phyloP scores from a whole-genome alignment of 805 yeast genomes.

The Metschnikowia gruessii region DNA sequence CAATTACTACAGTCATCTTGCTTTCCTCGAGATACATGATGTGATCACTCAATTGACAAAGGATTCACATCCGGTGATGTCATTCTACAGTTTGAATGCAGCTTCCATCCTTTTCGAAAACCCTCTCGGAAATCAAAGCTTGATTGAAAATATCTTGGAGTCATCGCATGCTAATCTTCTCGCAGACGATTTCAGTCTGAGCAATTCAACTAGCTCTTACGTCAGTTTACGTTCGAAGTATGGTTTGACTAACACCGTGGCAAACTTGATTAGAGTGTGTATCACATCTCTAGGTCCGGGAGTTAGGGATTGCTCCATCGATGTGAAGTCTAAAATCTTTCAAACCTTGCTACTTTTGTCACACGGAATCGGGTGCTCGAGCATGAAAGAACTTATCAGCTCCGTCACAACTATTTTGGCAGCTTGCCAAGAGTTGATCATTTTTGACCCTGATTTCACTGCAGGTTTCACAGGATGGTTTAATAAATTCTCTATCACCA shows the following conservation, averaged over 20 bases:
- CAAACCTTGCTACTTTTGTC: conserved; percentile 29
- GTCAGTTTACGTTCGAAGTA: conserved; percentile 37
- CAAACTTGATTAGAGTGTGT: conserved; percentile 28
- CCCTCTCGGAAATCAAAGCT: conserved; percentile 44
- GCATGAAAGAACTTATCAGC: conserved; percentile 26
- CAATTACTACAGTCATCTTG: conserved; percentile 26
- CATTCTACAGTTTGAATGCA: conserved; percentile 66
- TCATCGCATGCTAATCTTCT: conserved; percentile 31
- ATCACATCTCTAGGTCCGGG: conserved; percentile 41
- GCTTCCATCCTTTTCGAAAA: conserved; percentile 54
- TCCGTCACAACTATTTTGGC: conserved; percentile 26
- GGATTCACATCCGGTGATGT: conserved; percentile 87
- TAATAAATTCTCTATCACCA: conserved; percentile 21
- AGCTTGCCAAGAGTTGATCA: conserved; percentile 36
- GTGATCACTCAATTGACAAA: conserved; percentile 56
- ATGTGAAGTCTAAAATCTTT: conserved; percentile 24
- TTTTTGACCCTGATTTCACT: conserved; percentile 37
- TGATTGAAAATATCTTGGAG: conserved; percentile 41
- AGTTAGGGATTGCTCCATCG: conserved; percentile 23
- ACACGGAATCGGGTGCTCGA: conserved; percentile 32
- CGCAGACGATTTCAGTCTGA: conserved; percentile 36
- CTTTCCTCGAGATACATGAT: conserved; percentile 46
- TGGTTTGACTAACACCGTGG: conserved; percentile 24
- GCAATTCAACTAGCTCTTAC: conserved; percentile 33
- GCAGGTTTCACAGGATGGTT: conserved; percentile 33